Base-by-base conservation (phyloP, 208 protist genomes). In the Acanthamoeba healyi region DNA sequence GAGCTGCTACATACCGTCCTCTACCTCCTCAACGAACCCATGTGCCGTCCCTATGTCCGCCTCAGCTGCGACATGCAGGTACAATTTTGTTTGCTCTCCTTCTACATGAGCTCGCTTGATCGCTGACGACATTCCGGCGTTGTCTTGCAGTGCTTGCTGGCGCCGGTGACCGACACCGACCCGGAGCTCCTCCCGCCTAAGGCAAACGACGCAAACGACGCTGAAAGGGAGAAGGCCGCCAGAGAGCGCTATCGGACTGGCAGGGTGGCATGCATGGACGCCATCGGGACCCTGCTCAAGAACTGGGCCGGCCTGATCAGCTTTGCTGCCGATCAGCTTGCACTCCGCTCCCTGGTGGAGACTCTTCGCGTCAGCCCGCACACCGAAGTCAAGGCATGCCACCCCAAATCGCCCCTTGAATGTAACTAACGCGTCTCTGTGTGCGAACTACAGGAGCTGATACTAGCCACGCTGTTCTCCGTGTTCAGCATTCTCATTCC, bases 281-380 rank as follows among this genome's bases (percentile, higher is more conserved):
- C 95, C 40, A 61, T 96, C 9, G 44, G 61, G 10, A 94, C 87
- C 38, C 44, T 96, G 38, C 46, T 96, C 24, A 94, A 94, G 36
- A 94, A 67, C 74, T 96, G 95, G 95, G 74, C 89, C 82, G 95
- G 95, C 63, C 67, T 96, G 3, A 94, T 96, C 9, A 56, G 46
- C 58, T 58, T 96, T 9, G 34, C 93, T 36, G 94, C 95, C 0
- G 91, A 94, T 96, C 74, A 84, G 22, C 72, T 94, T 14, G 95
- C 82, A 22, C 72, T 96, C n/a, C 77, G 77, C 40, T 94, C 92
- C 32, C 49, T 96, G 0, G 95, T 96, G n/a, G 87, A 96, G 32
- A 49, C 92, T 15, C 70, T 96, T 36, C 82, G 86, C 40, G 84
- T 96, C 49, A 79, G 70, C 36, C 95, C 95, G 7, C 72, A 94